Conservation (phyloP, 257 asterid species). For the Orobanche coerulescens region DNA sequence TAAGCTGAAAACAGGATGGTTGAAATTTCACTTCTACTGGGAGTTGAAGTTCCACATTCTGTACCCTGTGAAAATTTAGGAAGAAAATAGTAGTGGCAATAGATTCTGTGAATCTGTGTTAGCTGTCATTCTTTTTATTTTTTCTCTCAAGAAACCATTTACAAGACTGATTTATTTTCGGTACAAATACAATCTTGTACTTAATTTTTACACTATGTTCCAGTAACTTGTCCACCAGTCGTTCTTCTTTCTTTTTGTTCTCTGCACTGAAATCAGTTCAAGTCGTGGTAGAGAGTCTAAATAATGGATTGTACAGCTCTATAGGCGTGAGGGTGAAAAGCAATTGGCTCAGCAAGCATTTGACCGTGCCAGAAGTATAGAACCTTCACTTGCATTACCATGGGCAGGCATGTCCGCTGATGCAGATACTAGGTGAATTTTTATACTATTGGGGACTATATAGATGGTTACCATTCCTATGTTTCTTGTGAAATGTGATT, state of each 20-base stretch:
- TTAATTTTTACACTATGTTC: constrained; percentile 2
- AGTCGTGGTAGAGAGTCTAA: constrained; percentile 18
- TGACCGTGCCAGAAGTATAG: constrained; percentile 97
- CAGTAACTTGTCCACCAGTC: background rate
- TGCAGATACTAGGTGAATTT: constrained; percentile 61
- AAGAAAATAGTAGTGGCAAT: background rate
- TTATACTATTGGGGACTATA: constrained; percentile 12
- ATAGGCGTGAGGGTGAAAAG: constrained; percentile 59
- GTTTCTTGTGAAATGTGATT: constrained; percentile 12
- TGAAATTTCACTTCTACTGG: constrained; percentile 7
- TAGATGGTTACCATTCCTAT: constrained; percentile 1
- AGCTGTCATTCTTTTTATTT: background rate
- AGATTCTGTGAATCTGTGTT: background rate
- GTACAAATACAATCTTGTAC: background rate
- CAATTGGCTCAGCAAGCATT: constrained; percentile 88
- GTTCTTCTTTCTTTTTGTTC: constrained; percentile 9
- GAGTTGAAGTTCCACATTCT: background rate
- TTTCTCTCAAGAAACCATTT: background rate
- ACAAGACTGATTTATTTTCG: background rate
- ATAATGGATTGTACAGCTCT: constrained; percentile 48
- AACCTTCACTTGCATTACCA: constrained; percentile 90
- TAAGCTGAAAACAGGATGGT: too few relatives aligned
- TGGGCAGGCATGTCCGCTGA: constrained; percentile 99
- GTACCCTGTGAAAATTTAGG: background rate
- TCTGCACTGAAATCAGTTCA: constrained; percentile 5